These are phyloP conservation scores for Epichloe elymi DNA, from an alignment of 2,329 filamentous ascomycete genomes.

Conservation along the genomic window DNA sequence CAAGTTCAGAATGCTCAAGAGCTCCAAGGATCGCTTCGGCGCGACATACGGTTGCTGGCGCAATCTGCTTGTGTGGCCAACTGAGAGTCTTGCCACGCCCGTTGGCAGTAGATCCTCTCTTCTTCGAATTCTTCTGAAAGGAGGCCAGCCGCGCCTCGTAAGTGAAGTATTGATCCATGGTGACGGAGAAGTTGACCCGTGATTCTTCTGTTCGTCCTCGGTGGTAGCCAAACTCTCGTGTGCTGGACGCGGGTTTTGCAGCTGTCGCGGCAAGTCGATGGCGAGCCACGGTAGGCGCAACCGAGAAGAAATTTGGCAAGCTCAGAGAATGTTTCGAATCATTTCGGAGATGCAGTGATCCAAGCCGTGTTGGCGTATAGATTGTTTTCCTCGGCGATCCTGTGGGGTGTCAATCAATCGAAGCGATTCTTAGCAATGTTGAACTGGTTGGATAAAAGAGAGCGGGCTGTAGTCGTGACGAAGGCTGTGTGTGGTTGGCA, in stretches of 20 bases:
- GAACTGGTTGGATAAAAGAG: neutral
- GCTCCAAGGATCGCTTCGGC: neutral
- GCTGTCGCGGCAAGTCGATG: neutral
- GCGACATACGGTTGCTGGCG: constrained; percentile 17
- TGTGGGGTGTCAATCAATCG: neutral
- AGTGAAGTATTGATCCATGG: constrained; percentile 37
- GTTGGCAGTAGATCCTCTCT: constrained; percentile 54
- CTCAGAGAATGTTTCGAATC: neutral
- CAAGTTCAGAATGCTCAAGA: neutral
- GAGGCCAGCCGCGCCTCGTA: constrained; percentile 68
- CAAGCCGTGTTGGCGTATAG: neutral
- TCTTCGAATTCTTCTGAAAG: constrained; percentile 57
- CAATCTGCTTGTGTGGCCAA: constrained; percentile 59
- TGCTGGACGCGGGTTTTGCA: neutral
- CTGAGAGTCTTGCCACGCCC: constrained; percentile 39
- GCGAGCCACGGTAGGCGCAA: neutral
- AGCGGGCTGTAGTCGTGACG: neutral
- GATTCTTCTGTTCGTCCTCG: neutral
- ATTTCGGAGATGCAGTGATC: neutral
- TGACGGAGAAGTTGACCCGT: constrained; percentile 4
- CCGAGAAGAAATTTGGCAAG: neutral
- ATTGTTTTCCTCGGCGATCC: neutral
- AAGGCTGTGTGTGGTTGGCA: neutral
- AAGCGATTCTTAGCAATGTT: neutral
- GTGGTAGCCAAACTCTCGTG: neutral